phyloP scores from a whole-genome alignment of 805 yeast genomes.

The Saturnispora bothae region DNA sequence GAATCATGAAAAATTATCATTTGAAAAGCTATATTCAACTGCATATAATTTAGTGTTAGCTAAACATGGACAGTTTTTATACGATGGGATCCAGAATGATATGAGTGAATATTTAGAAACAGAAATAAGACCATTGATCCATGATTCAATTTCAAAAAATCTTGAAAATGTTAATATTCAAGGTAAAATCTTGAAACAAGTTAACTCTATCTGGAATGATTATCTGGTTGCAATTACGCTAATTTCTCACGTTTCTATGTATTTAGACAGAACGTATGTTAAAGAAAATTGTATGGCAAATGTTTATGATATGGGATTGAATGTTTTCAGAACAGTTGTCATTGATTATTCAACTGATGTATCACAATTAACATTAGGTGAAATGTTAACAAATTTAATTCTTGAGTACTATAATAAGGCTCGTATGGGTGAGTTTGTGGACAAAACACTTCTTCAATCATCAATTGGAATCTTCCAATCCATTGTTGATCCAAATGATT shows the following conservation, averaged over 20 bases:
- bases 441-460: constrained; percentile 49
- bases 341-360: constrained; percentile 32
- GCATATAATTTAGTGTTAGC: constrained; percentile 68
- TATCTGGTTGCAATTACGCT: constrained; percentile 64
- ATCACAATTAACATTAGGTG: constrained; percentile 32
- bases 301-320: constrained; percentile 65
- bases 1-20: constrained; percentile 64
- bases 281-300: constrained; percentile 52
- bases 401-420: constrained; percentile 46
- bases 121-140: constrained; percentile 17
- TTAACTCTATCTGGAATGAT: constrained; percentile 52
- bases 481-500: constrained; percentile 42
- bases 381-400: constrained; percentile 36
- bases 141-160: constrained; percentile 4
- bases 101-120: constrained; percentile 37
- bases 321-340: constrained; percentile 51
- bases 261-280: constrained; percentile 76
- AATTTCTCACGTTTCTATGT: constrained; percentile 77
- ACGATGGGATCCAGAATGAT: constrained; percentile 44
- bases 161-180: constrained; percentile 11
- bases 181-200: constrained; percentile 22
- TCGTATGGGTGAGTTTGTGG: constrained; percentile 44
- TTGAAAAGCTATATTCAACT: constrained; percentile 71
- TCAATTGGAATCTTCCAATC: constrained; percentile 64
- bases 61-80: constrained; percentile 55